These are phyloP conservation scores for Smittium mucronatum DNA, from an alignment of 371 early-diverging fungal genomes.

Conservation along the genomic window DNA sequence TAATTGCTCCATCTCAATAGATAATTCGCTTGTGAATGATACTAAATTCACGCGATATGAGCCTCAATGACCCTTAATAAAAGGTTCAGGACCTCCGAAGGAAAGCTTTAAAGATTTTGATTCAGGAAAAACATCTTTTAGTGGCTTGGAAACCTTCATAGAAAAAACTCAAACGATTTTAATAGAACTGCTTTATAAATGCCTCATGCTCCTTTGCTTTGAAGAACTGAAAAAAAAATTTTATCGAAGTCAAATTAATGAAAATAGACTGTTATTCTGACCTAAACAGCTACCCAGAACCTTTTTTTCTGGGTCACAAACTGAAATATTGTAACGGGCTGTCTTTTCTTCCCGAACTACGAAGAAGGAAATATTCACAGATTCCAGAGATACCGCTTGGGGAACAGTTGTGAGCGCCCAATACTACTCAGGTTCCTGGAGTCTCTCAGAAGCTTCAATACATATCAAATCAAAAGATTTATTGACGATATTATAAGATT, in stretches of 20 bases:
- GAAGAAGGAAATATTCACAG: no score
- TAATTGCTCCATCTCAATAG: slow-evolving; percentile 25
- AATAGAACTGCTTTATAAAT: neutral
- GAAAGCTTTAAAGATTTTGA: slow-evolving; percentile 1
- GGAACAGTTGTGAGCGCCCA: no score
- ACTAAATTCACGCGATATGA: slow-evolving; percentile 21
- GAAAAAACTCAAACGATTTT: neutral
- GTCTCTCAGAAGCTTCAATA: no score
- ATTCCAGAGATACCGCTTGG: no score
- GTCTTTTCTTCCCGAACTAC: neutral
- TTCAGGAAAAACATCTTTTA: neutral
- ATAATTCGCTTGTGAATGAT: slow-evolving; percentile 29
- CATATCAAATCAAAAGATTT: no score
- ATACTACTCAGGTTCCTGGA: no score
- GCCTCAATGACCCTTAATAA: neutral
- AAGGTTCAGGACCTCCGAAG: slow-evolving; percentile 5
- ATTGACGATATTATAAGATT: no score
- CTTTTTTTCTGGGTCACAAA: neutral
- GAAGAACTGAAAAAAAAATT: neutral
- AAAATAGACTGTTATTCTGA: neutral
- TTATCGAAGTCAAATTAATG: neutral
- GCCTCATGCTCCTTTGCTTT: neutral
- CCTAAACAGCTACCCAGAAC: neutral
- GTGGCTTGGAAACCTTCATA: neutral
- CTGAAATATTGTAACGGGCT: neutral